Percentiles rank a stretch among this genome's conserved stretches.
Conservation (phyloP, 352 stramenopile genomes). For the Globisporangium okanoganense region DNA sequence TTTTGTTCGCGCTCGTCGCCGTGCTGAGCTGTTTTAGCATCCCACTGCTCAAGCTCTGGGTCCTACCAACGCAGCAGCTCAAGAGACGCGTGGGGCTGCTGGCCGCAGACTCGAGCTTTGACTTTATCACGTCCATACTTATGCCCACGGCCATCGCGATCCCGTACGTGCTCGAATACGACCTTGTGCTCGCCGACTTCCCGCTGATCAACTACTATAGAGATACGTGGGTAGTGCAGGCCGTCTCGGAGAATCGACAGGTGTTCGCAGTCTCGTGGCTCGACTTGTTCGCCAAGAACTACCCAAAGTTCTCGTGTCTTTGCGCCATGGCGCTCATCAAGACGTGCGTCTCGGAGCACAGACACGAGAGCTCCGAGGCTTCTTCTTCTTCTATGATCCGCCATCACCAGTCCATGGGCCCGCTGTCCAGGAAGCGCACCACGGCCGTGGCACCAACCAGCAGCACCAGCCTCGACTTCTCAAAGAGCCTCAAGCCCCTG, state of each 20-base stretch:
- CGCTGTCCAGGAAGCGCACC: neutral
- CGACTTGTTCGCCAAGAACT: conserved; percentile 9
- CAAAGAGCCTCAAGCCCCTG: neutral
- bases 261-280: conserved; percentile 6
- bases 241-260: conserved; percentile 3
- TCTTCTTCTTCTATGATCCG: neutral
- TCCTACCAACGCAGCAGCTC: neutral
- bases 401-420: neutral
- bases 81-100: conserved; percentile 8
- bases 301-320: neutral
- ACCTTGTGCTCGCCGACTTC: conserved; percentile 1
- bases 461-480: neutral
- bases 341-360: neutral
- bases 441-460: neutral
- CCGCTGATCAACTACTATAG: conserved; percentile 13
- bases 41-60: conserved; percentile 4
- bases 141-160: conserved; percentile 5
- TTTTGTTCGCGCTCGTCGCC: neutral
- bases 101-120: neutral
- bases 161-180: conserved; percentile 4
- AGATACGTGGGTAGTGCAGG: conserved; percentile 11
- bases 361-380: neutral
- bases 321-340: neutral
- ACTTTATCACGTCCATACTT: neutral
- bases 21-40: neutral